Evolutionary conservation across 1,139 yeast genomes (phyloP), one percentile per base, ranked within the genome.

Genomic region (Candida buenavistaensis): DNA sequence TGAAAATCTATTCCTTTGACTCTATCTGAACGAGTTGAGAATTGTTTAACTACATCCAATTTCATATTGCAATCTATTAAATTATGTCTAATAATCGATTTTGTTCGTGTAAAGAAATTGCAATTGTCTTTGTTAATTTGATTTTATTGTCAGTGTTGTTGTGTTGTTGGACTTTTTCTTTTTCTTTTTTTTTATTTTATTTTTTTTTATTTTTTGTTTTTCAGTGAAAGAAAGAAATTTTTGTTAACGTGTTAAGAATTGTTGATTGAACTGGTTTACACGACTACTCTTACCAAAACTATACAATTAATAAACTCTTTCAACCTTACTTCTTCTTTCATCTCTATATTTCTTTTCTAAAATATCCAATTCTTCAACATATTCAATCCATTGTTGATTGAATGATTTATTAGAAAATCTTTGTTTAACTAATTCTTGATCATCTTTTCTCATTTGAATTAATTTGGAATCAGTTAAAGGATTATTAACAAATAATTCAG

Each of bases 1-100:
- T 92, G 99, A 72, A 94, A 85, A 65, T 92, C 99, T 55, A 92
- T 85, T 37, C 97, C 97, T 64, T 92, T 92, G 58, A 92, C 97
- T 60, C 98, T 82, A 61, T 90, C 97, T 28, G 97, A 84, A 52
- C 97, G 83, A 44, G 89, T 78, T 50, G 85, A 81, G 60, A 86
- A 83, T 52, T 80, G 82, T 68, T 85, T 85, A 73, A 82, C 62
- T 40, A 66, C 68, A 62, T 67, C 75, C 64, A 71, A 66, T 54
- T 69, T 69, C 76, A 71, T 71, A 13, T 30, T 13, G 16, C 15
- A 17, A 15, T 11, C n/a, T n/a, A 32, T 13, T 10, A 15, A 29
- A 27, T 37, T 6, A 7, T 17, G 7, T 17, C 19, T n/a, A n/a
- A n/a, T n/a, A n/a, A n/a, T n/a, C n/a, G n/a, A n/a, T n/a, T n/a